Evolutionary conservation across 2,329 filamentous ascomycete genomes (phyloP).

Genomic region (Proliferodiscus dingleyae): DNA sequence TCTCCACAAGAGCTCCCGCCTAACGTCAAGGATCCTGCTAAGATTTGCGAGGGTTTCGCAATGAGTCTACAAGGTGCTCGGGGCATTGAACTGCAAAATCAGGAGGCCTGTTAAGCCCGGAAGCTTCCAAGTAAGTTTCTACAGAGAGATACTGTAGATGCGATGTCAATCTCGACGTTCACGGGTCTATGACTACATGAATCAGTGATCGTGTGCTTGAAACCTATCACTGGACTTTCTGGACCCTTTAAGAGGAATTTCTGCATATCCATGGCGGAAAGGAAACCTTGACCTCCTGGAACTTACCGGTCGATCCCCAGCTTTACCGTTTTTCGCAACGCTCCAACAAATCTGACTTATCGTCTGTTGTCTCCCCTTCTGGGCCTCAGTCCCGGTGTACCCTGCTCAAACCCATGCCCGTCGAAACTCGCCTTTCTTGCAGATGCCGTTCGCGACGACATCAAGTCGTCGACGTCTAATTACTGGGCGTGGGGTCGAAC

Average conservation of each 20-base stretch:
- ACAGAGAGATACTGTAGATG: no score
- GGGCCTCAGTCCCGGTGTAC: not conserved
- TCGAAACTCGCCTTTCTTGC: not conserved
- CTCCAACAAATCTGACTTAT: not conserved
- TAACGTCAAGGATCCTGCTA: not conserved
- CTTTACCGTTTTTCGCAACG: slow-evolving; percentile 6
- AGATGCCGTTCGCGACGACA: slow-evolving; percentile 1
- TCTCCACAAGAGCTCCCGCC: not conserved
- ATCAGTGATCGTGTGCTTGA: no score
- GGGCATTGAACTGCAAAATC: not conserved
- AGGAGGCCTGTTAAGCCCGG: not conserved
- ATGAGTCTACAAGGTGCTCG: not conserved
- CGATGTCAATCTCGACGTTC: no score
- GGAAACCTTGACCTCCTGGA: not conserved
- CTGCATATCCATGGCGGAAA: not conserved
- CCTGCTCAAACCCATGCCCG: not conserved
- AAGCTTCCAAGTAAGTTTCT: no score
- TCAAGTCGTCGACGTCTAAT: no score
- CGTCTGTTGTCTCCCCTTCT: slow-evolving; percentile 3
- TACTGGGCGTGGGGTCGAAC: slow-evolving; percentile 3
- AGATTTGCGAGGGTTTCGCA: not conserved
- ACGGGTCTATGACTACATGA: no score
- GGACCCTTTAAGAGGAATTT: no score
- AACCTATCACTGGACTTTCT: no score
- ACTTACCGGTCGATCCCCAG: slow-evolving; percentile 21